Evolutionary conservation across 78 protist species (phyloP), one percentile per base, ranked within the genome.

Genomic region (Thecamonas trahens): DNA sequence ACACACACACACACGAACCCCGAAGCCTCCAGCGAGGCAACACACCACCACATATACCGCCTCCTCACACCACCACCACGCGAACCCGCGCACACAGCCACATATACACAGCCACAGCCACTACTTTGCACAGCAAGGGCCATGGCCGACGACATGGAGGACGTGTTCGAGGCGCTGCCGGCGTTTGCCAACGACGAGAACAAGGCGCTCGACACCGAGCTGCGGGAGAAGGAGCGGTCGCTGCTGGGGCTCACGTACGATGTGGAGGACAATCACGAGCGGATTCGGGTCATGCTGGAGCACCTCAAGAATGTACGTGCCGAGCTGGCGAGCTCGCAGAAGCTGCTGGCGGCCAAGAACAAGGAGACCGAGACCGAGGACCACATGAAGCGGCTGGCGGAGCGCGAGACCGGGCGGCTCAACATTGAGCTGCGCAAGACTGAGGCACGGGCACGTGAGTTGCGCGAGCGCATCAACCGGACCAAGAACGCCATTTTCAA

Each of bases 311-410:
- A 76, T 45, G 87, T 85, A 28, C 37, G 54, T 35, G 31, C 28
- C 47, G 86, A 79, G 69, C 55, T 67, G 11, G 11, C 4, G 17
- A 52, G 68, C 65, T 76, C 85, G 31, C 78, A 81, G 80, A 49
- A 5, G 59, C 68, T 86, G 9, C 32, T 47, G 28, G 74, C 65
- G 24, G 87, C 91, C 15, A 76, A 76, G 64, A 52, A 26, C 38
- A 35, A 73, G 38, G 83, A 77, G 50, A 59, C 76, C 57, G 79
- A 77, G 42, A 58, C 86, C 8, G 85, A 87, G 70, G 79, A 79
- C 54, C 83, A 83, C 34, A 34, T 82, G 60, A 31, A 45, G 49
- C 67, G 64, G 69, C 68, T 82, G 1, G 76, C 83, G 9, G 84
- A 87, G 57, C 24, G 87, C 3, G 88, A 87, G 67, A n/a, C 26